Evolutionary conservation across 2,329 filamentous ascomycete species (phyloP), one percentile per base, ranked within the genome.

Genomic region (Lomentospora prolificans): DNA sequence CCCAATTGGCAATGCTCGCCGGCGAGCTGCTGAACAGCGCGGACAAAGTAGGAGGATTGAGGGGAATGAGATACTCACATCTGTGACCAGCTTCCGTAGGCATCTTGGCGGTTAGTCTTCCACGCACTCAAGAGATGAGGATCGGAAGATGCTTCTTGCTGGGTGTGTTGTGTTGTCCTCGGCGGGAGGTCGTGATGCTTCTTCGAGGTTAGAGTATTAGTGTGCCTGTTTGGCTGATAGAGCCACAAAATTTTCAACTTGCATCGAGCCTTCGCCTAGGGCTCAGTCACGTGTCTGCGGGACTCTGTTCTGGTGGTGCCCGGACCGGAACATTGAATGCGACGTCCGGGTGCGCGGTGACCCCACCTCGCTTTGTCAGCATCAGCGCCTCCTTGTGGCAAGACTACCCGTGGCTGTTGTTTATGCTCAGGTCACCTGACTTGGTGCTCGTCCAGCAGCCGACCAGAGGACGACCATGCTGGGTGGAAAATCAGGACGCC

Each of bases 81-180:
- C 88, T 84, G 85, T 91, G 87, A 78, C 87, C 87, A 73, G 86
- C 80, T 84, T 89, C 87, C 72, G 87, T 86, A 87, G 86, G 83
- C 88, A 94, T 94, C 75, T 82, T 90, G 85, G 77, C 53, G 46
- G 57, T 61, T 60, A 51, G 58, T 61, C 58, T 58, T 60, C 58
- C 72, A 67, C 69, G 70, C 39, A 74, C 69, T 71, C 67, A 69
- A 66, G 64, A 68, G 65, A 67, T 68, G 65, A 67, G 53, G 44
- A 36, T 48, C 44, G 53, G 53, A 55, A 50, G 53, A 39, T 30
- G 41, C 24, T 55, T 55, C 33, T 44, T 48, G 53, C 22, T 33
- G 30, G 53, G 27, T 41, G 46, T 55, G 28, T 55, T 50, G 44
- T 48, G 46, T 22, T 55, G 33, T 55, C 53, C 41, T 55, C 46